Percentiles rank a stretch among this genome's conserved stretches.
Evolutionary conservation across 192 early-diverging fungal genomes (phyloP).

Genomic region (Chytriomyces hyalinus): DNA sequence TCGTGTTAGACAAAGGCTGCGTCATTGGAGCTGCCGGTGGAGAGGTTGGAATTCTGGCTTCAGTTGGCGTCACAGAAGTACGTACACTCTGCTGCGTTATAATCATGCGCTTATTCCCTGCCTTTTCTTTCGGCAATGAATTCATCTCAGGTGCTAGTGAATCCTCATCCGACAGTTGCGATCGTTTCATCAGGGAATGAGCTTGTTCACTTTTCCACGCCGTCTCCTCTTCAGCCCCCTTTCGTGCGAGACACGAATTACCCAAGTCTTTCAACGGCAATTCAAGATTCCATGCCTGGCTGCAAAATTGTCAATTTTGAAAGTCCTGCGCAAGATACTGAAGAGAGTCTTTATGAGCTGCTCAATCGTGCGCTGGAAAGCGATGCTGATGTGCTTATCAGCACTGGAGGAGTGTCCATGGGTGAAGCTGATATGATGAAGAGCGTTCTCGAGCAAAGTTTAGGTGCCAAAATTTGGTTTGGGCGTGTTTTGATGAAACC

Average conservation of each 20-base stretch:
- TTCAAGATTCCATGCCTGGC: conserved; percentile 55
- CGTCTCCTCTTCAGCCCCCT: conserved; percentile 55
- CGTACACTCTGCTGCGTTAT: conserved; percentile 26
- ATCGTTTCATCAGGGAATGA: conserved; percentile 93
- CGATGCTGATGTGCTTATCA: conserved; percentile 77
- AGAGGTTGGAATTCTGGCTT: conserved; percentile 83
- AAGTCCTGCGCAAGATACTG: conserved; percentile 36
- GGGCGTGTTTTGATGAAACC: conserved; percentile 93
- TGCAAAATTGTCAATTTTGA: conserved; percentile 57
- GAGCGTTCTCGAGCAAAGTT: conserved; percentile 76
- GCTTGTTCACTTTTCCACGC: conserved; percentile 60
- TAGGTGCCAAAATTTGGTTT: conserved; percentile 85
- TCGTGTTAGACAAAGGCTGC: conserved; percentile 64
- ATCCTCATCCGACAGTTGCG: conserved; percentile 71
- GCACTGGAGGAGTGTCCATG: conserved; percentile 98
- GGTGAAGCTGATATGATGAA: conserved; percentile 94
- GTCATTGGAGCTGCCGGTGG: conserved; percentile 73
- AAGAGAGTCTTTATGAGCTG: conserved; percentile 37
- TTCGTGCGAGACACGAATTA: conserved; percentile 85
- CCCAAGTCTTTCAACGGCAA: conserved; percentile 72
- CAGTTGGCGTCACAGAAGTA: conserved; percentile 72
- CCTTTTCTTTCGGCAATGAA: conserved; percentile 11
- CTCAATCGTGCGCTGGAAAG: neutral
- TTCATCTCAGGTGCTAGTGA: conserved; percentile 56
- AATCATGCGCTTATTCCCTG: neutral